Base-by-base conservation (phyloP, 345 rosid species). In the Populus pruinosa region DNA sequence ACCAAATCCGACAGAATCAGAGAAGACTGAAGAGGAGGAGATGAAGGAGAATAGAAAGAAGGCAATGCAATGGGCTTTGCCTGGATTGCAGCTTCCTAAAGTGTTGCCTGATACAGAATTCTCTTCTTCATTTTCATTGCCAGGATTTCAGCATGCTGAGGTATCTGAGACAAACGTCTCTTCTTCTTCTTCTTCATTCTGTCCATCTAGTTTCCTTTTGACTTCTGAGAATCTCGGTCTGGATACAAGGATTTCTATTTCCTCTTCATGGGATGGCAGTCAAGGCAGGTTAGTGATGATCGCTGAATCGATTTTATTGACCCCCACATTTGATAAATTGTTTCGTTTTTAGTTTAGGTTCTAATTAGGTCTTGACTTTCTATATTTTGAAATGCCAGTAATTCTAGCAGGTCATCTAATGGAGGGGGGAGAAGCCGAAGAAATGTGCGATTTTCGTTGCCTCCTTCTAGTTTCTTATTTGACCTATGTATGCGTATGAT, bases 341-440 rank as follows among this genome's bases (percentile, higher is more conserved):
- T 70, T 69, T 21, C 59, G 36, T 69, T 74, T n/a, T 53, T 62
- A 64, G 20, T 6, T 76, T 66, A 39, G 68, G 47, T 69, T 56
- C 56, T 77, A 50, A 56, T 67, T 75, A 41, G 12, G 2, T 78
- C 75, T 39, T 35, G 29, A 67, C 56, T 55, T 70, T n/a, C 10
- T 27, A 25, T 17, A 8, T 70, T 70, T 23, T 31, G 59, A 49
- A 31, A 69, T 59, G 41, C 21, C 83, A 91, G 91, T 85, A 68
- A 82, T 49, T 82, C 93, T 33, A 87, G 90, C 87, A 84, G 88
- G 79, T 79, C 81, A 74, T 92, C 93, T 68, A 84, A 82, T 86
- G 95, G 93, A 56, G 89, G 87, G 35, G 78, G 92, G 71, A 85
- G 97, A 83, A 91, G 90, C 87, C 71, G 91, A 70, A 89, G 93